Conservation (phyloP, 164 flowering plant genomes). For the Piper betle region DNA sequence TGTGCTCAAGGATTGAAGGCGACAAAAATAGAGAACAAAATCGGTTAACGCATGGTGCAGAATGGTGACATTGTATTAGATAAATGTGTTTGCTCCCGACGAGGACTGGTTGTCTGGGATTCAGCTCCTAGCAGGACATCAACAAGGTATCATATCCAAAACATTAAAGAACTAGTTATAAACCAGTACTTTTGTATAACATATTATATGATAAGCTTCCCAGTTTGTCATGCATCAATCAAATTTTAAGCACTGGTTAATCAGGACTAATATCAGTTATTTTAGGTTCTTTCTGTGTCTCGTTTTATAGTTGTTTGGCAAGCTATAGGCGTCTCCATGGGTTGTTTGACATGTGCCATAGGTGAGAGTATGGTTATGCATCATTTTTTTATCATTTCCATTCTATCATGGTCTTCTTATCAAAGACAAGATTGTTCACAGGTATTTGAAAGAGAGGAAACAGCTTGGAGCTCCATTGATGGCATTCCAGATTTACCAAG, state of each 20-base stretch:
- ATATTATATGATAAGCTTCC: background rate
- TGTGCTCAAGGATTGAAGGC: constrained; percentile 65
- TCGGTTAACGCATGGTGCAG: no score
- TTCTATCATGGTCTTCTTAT: background rate
- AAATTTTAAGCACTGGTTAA: no score
- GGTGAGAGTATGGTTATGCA: constrained; percentile 27
- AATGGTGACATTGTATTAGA: no score
- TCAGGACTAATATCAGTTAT: background rate
- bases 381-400: background rate
- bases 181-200: no score
- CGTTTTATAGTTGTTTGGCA: constrained; percentile 99
- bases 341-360: constrained; percentile 92
- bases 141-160: constrained; percentile 91
- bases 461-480: constrained; percentile 96
- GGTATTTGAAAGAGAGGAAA: constrained; percentile 89
- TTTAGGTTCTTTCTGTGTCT: constrained; percentile 91
- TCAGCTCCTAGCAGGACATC: constrained; percentile 84
- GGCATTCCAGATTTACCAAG: constrained; percentile 84
- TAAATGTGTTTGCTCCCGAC: constrained; percentile 86
- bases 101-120: constrained; percentile 79
- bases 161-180: no score
- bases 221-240: background rate
- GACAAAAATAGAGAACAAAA: no score
- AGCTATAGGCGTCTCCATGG: constrained; percentile 94
- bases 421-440: constrained; percentile 1